Conservation (phyloP, 352 stramenopile genomes). For the Pythium coloratum region DNA sequence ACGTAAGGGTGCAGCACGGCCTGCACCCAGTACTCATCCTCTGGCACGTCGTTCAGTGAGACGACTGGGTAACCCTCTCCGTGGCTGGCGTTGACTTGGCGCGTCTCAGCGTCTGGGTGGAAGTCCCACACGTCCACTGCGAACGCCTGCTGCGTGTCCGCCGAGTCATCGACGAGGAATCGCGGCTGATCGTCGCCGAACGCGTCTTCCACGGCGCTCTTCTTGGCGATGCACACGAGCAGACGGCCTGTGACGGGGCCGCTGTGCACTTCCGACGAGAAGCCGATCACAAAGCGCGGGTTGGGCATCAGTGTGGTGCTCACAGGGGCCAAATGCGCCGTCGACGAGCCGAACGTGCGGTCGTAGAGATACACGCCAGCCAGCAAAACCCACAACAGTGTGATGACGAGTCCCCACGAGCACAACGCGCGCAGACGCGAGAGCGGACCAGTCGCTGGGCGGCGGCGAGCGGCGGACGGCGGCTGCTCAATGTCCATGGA, state of each 20-base stretch:
- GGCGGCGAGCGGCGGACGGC: slow-evolving; percentile 3
- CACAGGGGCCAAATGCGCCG: background rate
- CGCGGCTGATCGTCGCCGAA: slow-evolving; percentile 54
- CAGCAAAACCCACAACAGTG: slow-evolving; percentile 20
- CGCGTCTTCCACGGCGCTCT: slow-evolving; percentile 42
- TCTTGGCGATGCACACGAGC: slow-evolving; percentile 57
- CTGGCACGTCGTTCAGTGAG: slow-evolving; percentile 42
- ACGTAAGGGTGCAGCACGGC: slow-evolving; percentile 62
- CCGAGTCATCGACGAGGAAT: slow-evolving; percentile 48
- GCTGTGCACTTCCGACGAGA: slow-evolving; percentile 30
- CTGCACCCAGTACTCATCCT: slow-evolving; percentile 64
- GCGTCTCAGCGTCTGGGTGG: slow-evolving; percentile 31
- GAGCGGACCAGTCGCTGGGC: slow-evolving; percentile 2
- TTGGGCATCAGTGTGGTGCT: slow-evolving; percentile 13
- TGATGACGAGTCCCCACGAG: slow-evolving; percentile 29
- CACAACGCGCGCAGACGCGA: slow-evolving; percentile 8
- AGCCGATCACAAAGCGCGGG: slow-evolving; percentile 43
- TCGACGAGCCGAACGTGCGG: slow-evolving; percentile 3
- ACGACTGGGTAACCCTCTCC: slow-evolving; percentile 49
- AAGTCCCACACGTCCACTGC: slow-evolving; percentile 64
- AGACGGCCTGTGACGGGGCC: slow-evolving; percentile 53
- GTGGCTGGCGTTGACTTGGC: slow-evolving; percentile 46
- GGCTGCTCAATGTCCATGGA: slow-evolving; percentile 34
- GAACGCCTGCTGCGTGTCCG: slow-evolving; percentile 58
- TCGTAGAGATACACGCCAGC: slow-evolving; percentile 22